These are phyloP conservation scores for Phytomonas serpens DNA, from an alignment of 208 protist species.

Conservation along the genomic window DNA sequence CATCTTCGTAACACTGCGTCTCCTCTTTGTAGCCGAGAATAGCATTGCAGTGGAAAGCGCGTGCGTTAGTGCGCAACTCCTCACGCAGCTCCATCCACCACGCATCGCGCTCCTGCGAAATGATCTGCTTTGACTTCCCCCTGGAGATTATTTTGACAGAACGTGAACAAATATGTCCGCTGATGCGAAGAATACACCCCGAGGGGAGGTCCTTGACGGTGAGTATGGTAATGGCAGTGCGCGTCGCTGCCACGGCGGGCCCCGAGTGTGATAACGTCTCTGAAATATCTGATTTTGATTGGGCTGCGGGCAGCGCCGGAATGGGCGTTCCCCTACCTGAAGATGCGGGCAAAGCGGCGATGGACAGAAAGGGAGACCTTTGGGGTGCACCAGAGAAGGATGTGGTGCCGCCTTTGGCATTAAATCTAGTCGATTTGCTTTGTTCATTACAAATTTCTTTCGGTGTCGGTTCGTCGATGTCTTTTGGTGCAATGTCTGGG, in stretches of 20 bases:
- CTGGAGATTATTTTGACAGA: conserved; percentile 87
- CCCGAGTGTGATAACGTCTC: background rate
- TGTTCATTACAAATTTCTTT: background rate
- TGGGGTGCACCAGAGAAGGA: background rate
- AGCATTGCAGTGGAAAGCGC: conserved; percentile 84
- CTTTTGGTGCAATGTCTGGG: background rate
- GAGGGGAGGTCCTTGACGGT: conserved; percentile 81
- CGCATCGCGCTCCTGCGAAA: conserved; percentile 83
- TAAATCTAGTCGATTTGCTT: background rate
- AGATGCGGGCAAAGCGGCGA: background rate
- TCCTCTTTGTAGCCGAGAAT: conserved; percentile 88
- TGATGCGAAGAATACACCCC: conserved; percentile 70
- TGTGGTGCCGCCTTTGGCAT: background rate
- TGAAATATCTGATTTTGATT: background rate
- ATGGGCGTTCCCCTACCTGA: background rate
- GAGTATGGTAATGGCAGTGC: conserved; percentile 26
- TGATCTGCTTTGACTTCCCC: conserved; percentile 72
- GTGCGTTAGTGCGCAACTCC: conserved; percentile 84
- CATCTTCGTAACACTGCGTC: conserved; percentile 77
- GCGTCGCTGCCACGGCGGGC: background rate
- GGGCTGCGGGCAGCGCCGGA: background rate
- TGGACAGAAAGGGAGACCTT: background rate
- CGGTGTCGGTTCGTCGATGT: background rate
- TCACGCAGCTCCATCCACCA: conserved; percentile 93
- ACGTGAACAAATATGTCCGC: conserved; percentile 78